These are phyloP conservation scores for Solanum sejunctum DNA, from an alignment of 257 asterid genomes.

Conservation along the genomic window DNA sequence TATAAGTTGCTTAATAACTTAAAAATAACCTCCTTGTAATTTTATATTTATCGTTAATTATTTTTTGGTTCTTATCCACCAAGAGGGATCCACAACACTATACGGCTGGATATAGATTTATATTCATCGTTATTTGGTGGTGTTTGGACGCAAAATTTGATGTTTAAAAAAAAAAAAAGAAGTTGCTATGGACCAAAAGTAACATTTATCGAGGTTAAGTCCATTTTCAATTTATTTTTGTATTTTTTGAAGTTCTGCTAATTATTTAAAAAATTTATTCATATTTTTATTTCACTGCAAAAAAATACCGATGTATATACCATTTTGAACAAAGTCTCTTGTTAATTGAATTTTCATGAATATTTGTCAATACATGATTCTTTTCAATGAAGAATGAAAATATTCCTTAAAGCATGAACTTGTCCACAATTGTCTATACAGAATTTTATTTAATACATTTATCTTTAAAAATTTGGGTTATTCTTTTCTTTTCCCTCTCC, in stretches of 20 bases:
- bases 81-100: background rate
- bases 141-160: constrained; percentile 3
- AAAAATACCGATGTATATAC: background rate
- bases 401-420: background rate
- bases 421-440: background rate
- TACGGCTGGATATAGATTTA: background rate
- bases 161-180: background rate
- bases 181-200: background rate
- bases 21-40: background rate
- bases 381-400: background rate
- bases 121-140: background rate
- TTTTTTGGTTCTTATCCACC: background rate
- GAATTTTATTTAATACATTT: background rate
- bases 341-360: background rate
- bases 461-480: background rate
- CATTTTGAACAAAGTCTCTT: background rate
- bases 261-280: background rate
- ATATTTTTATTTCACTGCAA: background rate
- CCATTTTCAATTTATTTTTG: background rate
- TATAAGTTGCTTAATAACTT: background rate
- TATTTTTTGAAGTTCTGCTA: background rate
- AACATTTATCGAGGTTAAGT: background rate
- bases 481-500: background rate
- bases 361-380: background rate
- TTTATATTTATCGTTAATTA: background rate